Evolutionary conservation across 495 filamentous ascomycete species (phyloP), one percentile per base, ranked within the genome.

Genomic region (Talaromyces borbonicus): DNA sequence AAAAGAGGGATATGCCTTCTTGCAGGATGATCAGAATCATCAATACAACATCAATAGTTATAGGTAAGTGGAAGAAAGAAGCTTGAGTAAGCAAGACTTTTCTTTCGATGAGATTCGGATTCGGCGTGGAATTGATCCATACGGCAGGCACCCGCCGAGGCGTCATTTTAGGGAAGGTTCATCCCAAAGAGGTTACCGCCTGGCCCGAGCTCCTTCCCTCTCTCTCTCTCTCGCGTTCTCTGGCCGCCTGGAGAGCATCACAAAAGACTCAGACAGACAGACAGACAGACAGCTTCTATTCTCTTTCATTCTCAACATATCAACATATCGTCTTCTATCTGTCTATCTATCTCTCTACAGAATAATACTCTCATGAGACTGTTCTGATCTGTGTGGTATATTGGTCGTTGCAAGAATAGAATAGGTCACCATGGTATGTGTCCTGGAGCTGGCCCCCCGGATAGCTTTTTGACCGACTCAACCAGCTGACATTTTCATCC

Each of bases 121-220:
- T 38, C 5, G 18, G 18, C 16, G 37, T 25, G 16, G 29, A 16
- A 14, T 16, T 12, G 26, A n/a, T n/a, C n/a, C n/a, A n/a, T n/a
- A 50, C 67, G 63, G 65, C 67, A 68, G 65, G 63, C 62, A 60
- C 33, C 33, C 33, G 62, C 61, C 61, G 52, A 56, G n/a, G 61
- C 67, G 64, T 68, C 67, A 71, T 71, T 65, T 61, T 60, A 27
- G 30, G 27, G 24, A 31, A 16, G 26, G 42, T 12, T 25, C 29
- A 24, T 22, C 29, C 20, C 29, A 23, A 33, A 36, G 7, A n/a
- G 30, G 43, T 35, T 32, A 35, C 43, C 30, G 30, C 29, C 43
- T 46, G 43, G 43, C 43, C 43, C 43, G 30, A 46, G 43, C 43
- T 46, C 35, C 35, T n/a, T 41, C 37, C 37, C 12, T 16, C 14